phyloP scores from a whole-genome alignment of 2,329 filamentous ascomycete genomes.

The Lachnellula occidentalis region DNA sequence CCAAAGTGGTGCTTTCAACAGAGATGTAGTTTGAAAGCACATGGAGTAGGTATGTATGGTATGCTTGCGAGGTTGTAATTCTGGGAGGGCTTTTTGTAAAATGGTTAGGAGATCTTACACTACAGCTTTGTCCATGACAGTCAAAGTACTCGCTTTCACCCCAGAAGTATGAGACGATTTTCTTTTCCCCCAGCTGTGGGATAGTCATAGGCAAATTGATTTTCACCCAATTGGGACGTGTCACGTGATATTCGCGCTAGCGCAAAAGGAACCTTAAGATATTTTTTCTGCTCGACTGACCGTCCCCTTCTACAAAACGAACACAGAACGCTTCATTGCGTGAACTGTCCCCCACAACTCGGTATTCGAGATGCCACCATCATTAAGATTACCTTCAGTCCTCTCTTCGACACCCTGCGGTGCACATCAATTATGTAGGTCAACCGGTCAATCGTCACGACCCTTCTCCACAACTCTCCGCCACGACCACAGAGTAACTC shows the following conservation, averaged over 20 bases:
- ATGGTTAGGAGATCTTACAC: no score
- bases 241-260: neutral
- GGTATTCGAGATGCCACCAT: constrained; percentile 25
- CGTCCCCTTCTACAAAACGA: constrained; percentile 1
- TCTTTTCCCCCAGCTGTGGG: no score
- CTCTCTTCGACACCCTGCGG: constrained; percentile 16
- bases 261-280: neutral
- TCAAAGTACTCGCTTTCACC: no score
- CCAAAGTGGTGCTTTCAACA: no score
- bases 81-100: no score
- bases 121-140: no score
- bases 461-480: constrained; percentile 29
- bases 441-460: constrained; percentile 18
- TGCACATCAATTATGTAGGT: constrained; percentile 21
- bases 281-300: neutral
- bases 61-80: no score
- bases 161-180: no score
- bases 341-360: constrained; percentile 4
- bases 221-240: neutral
- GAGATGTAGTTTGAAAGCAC: no score
- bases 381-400: constrained; percentile 23
- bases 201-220: no score
- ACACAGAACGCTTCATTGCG: constrained; percentile 13
- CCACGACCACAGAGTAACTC: constrained; percentile 22
- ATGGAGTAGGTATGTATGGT: no score